These are phyloP conservation scores for Rubia tinctorum DNA, from an alignment of 305 asterid genomes.

Conservation along the genomic window DNA sequence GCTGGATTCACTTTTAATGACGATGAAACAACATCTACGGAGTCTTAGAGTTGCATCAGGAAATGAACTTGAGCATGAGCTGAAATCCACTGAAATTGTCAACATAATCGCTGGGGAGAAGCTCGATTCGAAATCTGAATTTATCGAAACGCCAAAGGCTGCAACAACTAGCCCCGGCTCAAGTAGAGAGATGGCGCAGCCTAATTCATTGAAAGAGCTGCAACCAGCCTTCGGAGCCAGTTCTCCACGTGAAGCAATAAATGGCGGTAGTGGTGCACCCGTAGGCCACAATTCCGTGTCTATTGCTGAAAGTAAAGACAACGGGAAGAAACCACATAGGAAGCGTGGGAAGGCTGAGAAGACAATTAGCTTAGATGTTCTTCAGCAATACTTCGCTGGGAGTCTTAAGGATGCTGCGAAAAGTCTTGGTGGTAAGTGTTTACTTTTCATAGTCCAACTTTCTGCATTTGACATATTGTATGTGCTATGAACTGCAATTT, in stretches of 20 bases:
- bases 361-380: slow-evolving; percentile 78
- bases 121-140: slow-evolving; percentile 32
- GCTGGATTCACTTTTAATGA: slow-evolving; percentile 62
- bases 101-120: slow-evolving; percentile 48
- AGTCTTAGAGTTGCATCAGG: slow-evolving; percentile 89
- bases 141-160: slow-evolving; percentile 22
- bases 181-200: slow-evolving; percentile 34
- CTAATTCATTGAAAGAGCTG: slow-evolving; percentile 38
- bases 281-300: slow-evolving; percentile 37
- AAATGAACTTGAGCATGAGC: slow-evolving; percentile 58
- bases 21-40: slow-evolving; percentile 68
- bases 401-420: slow-evolving; percentile 94
- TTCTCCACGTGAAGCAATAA: slow-evolving; percentile 34
- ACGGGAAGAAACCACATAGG: slow-evolving; percentile 61
- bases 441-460: too few species aligned
- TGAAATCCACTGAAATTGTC: slow-evolving; percentile 68
- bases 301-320: slow-evolving; percentile 37
- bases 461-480: neutral
- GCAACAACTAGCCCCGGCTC: slow-evolving; percentile 41
- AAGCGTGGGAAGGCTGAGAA: slow-evolving; percentile 89
- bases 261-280: slow-evolving; percentile 27
- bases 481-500: neutral
- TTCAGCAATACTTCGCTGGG: slow-evolving; percentile 86
- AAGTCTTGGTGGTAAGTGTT: slow-evolving; percentile 82
- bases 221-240: slow-evolving; percentile 26